Evolutionary conservation across 2,329 filamentous ascomycete species (phyloP).

Genomic region (Diaporthe sp.): DNA sequence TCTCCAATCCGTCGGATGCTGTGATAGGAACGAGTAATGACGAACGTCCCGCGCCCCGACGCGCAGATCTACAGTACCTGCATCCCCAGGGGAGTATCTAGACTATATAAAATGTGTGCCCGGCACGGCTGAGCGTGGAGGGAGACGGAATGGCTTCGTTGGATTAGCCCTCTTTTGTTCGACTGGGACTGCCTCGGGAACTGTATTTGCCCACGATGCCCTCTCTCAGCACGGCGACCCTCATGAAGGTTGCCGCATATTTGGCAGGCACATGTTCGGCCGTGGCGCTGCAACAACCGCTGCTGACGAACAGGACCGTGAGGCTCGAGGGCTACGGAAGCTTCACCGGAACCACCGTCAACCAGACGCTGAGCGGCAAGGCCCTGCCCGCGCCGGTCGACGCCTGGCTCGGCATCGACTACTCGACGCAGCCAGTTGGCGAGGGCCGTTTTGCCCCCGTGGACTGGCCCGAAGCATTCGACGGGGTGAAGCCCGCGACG

Average conservation of each 20-base stretch:
- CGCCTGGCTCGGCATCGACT: slow-evolving; percentile 64
- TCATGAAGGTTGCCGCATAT: slow-evolving; percentile 11
- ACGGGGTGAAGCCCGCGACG: slow-evolving; percentile 55
- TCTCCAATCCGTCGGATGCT: slow-evolving; percentile 30
- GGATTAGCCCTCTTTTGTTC: slow-evolving; percentile 1
- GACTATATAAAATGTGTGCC: slow-evolving; percentile 11
- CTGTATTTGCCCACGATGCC: background rate
- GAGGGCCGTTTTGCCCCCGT: slow-evolving; percentile 57
- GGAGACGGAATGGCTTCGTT: background rate
- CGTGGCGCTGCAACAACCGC: slow-evolving; percentile 11
- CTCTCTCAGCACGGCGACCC: background rate
- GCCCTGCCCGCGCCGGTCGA: slow-evolving; percentile 54
- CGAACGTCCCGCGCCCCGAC: slow-evolving; percentile 8
- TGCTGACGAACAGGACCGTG: slow-evolving; percentile 11
- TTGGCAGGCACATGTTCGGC: slow-evolving; percentile 19
- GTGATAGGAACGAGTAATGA: slow-evolving; percentile 33
- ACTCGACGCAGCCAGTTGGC: slow-evolving; percentile 57
- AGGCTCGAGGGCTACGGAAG: slow-evolving; percentile 52
- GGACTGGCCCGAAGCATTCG: slow-evolving; percentile 56
- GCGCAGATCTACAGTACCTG: background rate
- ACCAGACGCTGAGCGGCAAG: slow-evolving; percentile 51
- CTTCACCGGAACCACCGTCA: slow-evolving; percentile 55
- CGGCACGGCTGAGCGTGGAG: background rate
- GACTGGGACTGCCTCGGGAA: slow-evolving; percentile 16
- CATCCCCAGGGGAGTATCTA: background rate